Percentiles rank a stretch among this genome's conserved stretches.
phyloP scores from a whole-genome alignment of 1,139 yeast genomes.

The Arxiozyma slooffiae region DNA sequence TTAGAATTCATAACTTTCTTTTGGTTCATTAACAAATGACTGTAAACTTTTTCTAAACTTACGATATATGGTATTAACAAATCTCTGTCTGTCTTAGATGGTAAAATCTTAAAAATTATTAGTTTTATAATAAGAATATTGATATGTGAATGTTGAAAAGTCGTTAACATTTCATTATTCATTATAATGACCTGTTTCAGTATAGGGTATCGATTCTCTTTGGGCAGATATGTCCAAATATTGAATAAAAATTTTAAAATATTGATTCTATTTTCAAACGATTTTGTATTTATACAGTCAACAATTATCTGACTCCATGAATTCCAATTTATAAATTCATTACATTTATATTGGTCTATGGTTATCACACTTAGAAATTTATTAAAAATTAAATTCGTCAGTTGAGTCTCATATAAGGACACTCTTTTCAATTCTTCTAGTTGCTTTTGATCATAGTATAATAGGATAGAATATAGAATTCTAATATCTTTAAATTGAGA shows the following conservation, averaged over 20 bases:
- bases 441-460: slow-evolving; percentile 19
- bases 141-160: slow-evolving; percentile 1
- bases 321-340: slow-evolving; percentile 21
- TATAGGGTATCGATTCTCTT: background rate
- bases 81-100: background rate
- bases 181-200: background rate
- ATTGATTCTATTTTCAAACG: slow-evolving; percentile 21
- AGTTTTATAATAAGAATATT: background rate
- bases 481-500: background rate
- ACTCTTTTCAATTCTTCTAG: slow-evolving; percentile 16
- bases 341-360: slow-evolving; percentile 8
- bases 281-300: slow-evolving; percentile 21
- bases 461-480: slow-evolving; percentile 3
- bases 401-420: slow-evolving; percentile 25
- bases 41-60: background rate
- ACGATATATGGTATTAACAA: background rate
- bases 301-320: slow-evolving; percentile 20
- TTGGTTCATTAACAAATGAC: background rate
- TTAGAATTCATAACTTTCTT: background rate
- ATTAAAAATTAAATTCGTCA: slow-evolving; percentile 25
- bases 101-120: background rate
- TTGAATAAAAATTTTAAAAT: slow-evolving; percentile 25
- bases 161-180: background rate
- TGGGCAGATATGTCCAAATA: slow-evolving; percentile 22
- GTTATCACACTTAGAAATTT: slow-evolving; percentile 20